Base-by-base conservation (phyloP, 768 basidiomycete genomes). In the Hericium coralloides region DNA sequence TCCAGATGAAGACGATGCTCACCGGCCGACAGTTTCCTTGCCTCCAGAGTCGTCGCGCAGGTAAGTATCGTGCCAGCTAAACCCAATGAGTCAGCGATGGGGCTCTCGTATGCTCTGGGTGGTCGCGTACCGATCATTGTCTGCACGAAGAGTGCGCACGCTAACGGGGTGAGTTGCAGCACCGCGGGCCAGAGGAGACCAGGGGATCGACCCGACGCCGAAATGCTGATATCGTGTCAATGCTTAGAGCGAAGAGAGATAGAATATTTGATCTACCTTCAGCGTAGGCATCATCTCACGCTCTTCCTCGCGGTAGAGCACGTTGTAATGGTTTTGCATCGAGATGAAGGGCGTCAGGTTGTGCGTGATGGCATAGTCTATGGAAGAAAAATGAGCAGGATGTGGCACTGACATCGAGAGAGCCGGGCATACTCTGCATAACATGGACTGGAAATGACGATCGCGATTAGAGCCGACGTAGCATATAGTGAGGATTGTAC, bases 281-380 rank as follows among this genome's bases (percentile, higher is more conserved):
- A 63, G 55, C 14, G 49, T 51, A 0, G 73, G 72, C 55, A 72
- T 73, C 66, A 67, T 65, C 53, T 65, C 64, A 22, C 67, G 61
- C 55, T 66, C 72, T 58, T 74, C 73, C 60, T 74, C 73, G 50
- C 73, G 64, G 60, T 74, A 74, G 43, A 70, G 58, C 10, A 70
- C 67, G 49, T 60, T 67, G 58, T 73, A 70, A 54, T 67, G 67
- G 58, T 74, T 74, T 63, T 74, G 73, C 72, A 74, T 73, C 12
- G 69, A 67, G 63, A 74, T 71, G 65, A 74, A 74, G 18, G 60
- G 62, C 14, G 62, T 61, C 18, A 63, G 49, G 18, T 61, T 59
- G 58, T 73, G 69, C 26, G 63, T 53, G 52, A 72, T 64, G 0
- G 72, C 72, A 59, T 73, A 73, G 58, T 68, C 70, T 71, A 31